Evolutionary conservation across 2,329 filamentous ascomycete species (phyloP).

Genomic region (Coleophoma crateriformis): DNA sequence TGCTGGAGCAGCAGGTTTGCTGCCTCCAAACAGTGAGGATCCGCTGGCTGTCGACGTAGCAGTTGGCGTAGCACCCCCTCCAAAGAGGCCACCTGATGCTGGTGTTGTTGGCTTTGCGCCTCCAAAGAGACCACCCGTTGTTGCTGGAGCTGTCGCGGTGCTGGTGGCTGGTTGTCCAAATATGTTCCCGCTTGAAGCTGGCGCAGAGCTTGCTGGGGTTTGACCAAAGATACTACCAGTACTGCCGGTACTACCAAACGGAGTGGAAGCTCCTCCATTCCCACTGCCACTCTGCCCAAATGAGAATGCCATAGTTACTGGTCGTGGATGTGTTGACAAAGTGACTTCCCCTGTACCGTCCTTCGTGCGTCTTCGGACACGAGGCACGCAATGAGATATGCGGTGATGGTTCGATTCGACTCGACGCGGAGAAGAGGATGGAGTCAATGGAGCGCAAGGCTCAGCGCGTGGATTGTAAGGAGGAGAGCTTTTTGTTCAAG

Average conservation of each 20-base stretch:
- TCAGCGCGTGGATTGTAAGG: neutral
- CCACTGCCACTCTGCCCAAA: slow-evolving; percentile 23
- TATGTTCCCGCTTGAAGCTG: slow-evolving; percentile 12
- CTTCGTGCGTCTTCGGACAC: too few relatives aligned
- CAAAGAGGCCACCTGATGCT: slow-evolving; percentile 14
- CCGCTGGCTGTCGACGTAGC: neutral
- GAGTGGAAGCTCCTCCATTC: slow-evolving; percentile 3
- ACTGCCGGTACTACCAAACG: neutral
- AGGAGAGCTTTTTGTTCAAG: neutral
- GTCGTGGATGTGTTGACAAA: neutral
- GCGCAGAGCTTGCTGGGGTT: slow-evolving; percentile 4
- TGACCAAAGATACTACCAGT: slow-evolving; percentile 23
- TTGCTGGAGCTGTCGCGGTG: slow-evolving; percentile 11
- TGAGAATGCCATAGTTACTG: slow-evolving; percentile 25
- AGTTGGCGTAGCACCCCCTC: neutral
- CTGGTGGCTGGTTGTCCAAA: slow-evolving; percentile 23
- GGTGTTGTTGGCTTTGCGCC: neutral
- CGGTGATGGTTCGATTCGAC: too few relatives aligned
- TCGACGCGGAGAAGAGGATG: neutral
- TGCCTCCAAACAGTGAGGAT: slow-evolving; percentile 7
- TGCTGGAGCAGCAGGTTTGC: neutral
- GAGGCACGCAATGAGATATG: too few relatives aligned
- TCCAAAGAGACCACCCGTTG: slow-evolving; percentile 5
- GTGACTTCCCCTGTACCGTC: too few relatives aligned
- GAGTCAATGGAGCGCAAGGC: neutral